Evolutionary conservation across 192 early-diverging fungal genomes (phyloP), one percentile per base, ranked within the genome.

Genomic region (Umbelopsis ramanniana): DNA sequence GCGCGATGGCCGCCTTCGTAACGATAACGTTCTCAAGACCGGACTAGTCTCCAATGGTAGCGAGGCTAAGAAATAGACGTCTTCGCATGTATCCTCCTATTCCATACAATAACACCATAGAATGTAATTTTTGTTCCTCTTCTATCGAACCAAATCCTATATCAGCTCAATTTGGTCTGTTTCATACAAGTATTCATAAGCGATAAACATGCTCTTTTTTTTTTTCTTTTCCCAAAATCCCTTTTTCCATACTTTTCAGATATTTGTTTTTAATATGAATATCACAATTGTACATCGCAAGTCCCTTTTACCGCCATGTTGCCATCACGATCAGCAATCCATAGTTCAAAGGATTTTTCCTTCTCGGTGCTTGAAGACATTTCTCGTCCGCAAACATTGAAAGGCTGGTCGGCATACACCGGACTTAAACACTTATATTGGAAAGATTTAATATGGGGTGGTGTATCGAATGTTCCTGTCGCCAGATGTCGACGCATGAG

Each of bases 241-340:
- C 3, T 40, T 40, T 40, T 40, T 40, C 38, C 6, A 29, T 29
- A 2, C 1, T 3, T 29, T 43, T 12, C 40, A 43, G 40, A 7
- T 43, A 7, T 43, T 43, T 50, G 1, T 43, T 43, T 12, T 11
- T 43, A 4, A 6, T n/a, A 50, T 50, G 48, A 17, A 17, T 29
- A 2, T 37, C 35, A 63, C 57, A 63, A 38, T 63, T 63, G 57
- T 14, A 63, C 71, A 24, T 79, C 72, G 6, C 78, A 87, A 15
- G 86, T 91, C 4, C 91, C 93, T 71, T 87, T 89, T 89, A 94
- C 92, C 38, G 91, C 84, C 55, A 94, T 50, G n/a, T 87, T 87
- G 9, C 86, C 88, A 15, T 89, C 73, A 22, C 82, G 78, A 75
- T 89, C 90, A 47, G 81, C 82, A 8, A 88, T 86, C 93, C 93